phyloP scores from a whole-genome alignment of 2,329 filamentous ascomycete genomes.

The Penicillium sclerotiorum region DNA sequence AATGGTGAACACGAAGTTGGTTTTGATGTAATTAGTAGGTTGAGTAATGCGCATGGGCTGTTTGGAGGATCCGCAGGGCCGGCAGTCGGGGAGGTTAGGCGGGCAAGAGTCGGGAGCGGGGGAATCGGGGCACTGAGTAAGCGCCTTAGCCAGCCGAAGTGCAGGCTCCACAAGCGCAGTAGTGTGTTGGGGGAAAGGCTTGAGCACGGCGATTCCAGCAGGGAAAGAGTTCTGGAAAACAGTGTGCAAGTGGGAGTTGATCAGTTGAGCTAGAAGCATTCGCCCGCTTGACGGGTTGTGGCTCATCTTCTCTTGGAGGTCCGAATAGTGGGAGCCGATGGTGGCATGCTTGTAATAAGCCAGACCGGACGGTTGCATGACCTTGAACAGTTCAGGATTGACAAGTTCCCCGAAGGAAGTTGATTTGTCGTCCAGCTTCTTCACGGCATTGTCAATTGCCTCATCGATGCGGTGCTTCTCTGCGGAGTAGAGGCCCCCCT shows the following conservation, averaged over 20 bases:
- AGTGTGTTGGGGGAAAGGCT: conserved; percentile 75
- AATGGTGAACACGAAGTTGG: conserved; percentile 73
- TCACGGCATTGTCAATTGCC: conserved; percentile 64
- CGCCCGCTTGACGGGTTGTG: conserved; percentile 64
- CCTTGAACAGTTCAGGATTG: conserved; percentile 61
- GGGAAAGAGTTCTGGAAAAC: conserved; percentile 81
- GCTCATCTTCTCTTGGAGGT: conserved; percentile 65
- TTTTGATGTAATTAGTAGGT: conserved; percentile 70
- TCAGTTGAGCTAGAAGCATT: conserved; percentile 68
- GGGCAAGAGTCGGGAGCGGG: conserved; percentile 79
- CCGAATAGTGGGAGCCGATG: conserved; percentile 67
- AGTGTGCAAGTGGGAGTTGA: conserved; percentile 81
- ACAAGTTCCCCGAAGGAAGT: conserved; percentile 67
- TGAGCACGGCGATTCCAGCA: conserved; percentile 76
- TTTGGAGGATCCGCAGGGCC: conserved; percentile 68
- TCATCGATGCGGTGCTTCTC: conserved; percentile 64
- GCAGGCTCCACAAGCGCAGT: conserved; percentile 71
- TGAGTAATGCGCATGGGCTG: conserved; percentile 67
- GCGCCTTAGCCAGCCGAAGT: conserved; percentile 70
- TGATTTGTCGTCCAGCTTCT: conserved; percentile 57
- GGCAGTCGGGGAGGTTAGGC: conserved; percentile 75
- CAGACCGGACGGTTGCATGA: conserved; percentile 69
- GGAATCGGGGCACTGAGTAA: conserved; percentile 73
- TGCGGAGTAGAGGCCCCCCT: conserved; percentile 73
- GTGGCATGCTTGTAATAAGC: conserved; percentile 73